A percentile compares a stretch with the other conserved stretches of the same genome.
phyloP scores from a whole-genome alignment of 2,329 filamentous ascomycete species.

The Venturia aucupariae region DNA sequence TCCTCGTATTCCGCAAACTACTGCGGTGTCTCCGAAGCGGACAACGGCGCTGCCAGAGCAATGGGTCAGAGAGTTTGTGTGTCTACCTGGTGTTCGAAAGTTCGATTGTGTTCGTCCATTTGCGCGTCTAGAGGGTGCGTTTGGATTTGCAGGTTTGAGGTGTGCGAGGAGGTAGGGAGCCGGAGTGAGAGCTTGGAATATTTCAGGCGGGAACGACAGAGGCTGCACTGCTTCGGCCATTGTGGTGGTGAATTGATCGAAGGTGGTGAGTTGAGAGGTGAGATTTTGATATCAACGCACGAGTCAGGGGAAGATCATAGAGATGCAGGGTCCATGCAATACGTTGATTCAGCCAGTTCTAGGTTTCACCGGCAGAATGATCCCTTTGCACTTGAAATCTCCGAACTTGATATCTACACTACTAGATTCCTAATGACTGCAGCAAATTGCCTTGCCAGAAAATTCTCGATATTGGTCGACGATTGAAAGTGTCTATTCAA shows the following conservation, averaged over 20 bases:
- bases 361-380: too few relatives aligned
- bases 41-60: constrained; percentile 85
- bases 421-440: too few relatives aligned
- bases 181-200: constrained; percentile 84
- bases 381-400: too few relatives aligned
- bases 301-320: neutral
- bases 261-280: too few relatives aligned
- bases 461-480: too few relatives aligned
- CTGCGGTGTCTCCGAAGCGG: constrained; percentile 78
- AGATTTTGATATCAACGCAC: neutral
- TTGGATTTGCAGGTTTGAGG: constrained; percentile 49
- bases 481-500: neutral
- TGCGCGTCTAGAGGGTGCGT: constrained; percentile 55
- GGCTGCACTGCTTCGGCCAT: constrained; percentile 10
- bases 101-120: constrained; percentile 68
- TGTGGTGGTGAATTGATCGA: neutral
- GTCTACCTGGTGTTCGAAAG: constrained; percentile 63
- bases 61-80: constrained; percentile 77
- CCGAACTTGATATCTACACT: too few relatives aligned
- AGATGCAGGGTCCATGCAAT: neutral
- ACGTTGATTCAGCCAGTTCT: too few relatives aligned
- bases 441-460: too few relatives aligned
- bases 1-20: constrained; percentile 85
- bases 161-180: constrained; percentile 85
- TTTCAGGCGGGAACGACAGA: constrained; percentile 48